Conservation (phyloP, 2,329 filamentous ascomycete genomes). For the Huntiella moniliformis region DNA sequence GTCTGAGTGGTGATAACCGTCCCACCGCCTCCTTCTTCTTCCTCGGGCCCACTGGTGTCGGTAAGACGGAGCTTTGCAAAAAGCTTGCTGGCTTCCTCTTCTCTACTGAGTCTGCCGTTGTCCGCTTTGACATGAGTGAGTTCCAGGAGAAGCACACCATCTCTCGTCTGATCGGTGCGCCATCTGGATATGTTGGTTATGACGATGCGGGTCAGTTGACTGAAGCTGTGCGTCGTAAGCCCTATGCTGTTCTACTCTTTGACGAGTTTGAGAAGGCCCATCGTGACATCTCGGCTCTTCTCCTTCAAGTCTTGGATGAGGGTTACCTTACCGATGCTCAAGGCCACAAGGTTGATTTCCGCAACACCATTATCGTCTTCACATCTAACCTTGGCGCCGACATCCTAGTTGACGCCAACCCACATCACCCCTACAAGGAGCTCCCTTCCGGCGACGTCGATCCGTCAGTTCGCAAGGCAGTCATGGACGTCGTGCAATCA, state of each 20-base stretch:
- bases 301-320: constrained; percentile 89
- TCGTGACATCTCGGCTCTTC: constrained; percentile 75
- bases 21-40: constrained; percentile 95
- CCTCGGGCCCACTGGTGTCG: constrained; percentile 86
- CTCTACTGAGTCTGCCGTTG: constrained; percentile 74
- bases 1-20: constrained; percentile 75
- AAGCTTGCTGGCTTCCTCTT: constrained; percentile 87
- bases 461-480: constrained; percentile 52
- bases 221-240: constrained; percentile 84
- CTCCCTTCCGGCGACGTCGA: constrained; percentile 50
- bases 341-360: constrained; percentile 91
- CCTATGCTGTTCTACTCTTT: constrained; percentile 84
- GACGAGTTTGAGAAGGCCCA: constrained; percentile 98
- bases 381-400: constrained; percentile 90
- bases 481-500: constrained; percentile 70
- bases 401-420: constrained; percentile 63
- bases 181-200: constrained; percentile 89
- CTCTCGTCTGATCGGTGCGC: constrained; percentile 76
- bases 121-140: constrained; percentile 94
- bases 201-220: constrained; percentile 93
- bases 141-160: constrained; percentile 97
- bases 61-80: constrained; percentile 95
- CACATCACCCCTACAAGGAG: constrained; percentile 43
- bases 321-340: constrained; percentile 90
- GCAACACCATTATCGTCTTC: constrained; percentile 88